phyloP scores from a whole-genome alignment of 164 flowering plant species.

The Buxus sempervirens region DNA sequence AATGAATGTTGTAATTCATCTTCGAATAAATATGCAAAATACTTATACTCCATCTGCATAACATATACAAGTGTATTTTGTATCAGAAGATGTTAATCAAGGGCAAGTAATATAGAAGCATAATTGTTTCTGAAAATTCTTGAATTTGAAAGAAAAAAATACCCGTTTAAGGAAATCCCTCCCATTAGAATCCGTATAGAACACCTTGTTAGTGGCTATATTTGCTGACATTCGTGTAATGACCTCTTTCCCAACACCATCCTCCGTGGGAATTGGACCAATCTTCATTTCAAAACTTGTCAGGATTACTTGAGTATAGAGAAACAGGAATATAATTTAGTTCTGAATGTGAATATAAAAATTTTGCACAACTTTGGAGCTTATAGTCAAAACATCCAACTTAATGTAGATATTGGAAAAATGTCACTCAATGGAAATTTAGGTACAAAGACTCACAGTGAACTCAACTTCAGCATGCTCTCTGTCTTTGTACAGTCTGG shows the following conservation, averaged over 20 bases:
- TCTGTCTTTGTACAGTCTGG: constrained; percentile 76
- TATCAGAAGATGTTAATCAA: not conserved
- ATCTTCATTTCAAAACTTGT: constrained; percentile 43
- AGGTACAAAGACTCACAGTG: constrained; percentile 50
- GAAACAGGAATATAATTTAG: not conserved
- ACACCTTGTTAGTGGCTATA: constrained; percentile 68
- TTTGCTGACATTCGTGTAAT: constrained; percentile 65
- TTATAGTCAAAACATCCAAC: not conserved
- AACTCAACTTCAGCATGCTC: constrained; percentile 85
- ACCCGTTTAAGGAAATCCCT: constrained; percentile 88
- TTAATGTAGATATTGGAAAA: not conserved
- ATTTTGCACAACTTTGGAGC: constrained; percentile 2
- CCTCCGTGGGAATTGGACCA: constrained; percentile 76
- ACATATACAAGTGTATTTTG: not conserved
- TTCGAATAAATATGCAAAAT: not conserved
- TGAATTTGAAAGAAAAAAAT: constrained; percentile 5
- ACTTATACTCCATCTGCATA: not conserved
- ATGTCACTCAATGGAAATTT: not conserved
- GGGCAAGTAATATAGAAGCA: not conserved
- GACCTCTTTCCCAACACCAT: constrained; percentile 78
- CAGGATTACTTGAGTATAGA: constrained; percentile 7
- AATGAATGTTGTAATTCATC: not conserved
- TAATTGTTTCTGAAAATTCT: not conserved
- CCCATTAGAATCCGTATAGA: constrained; percentile 88
- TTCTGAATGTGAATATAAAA: not conserved